Percentiles rank a stretch among this genome's conserved stretches.
phyloP scores from a whole-genome alignment of 345 rosid species.

The Erysimum cheiranthoides region DNA sequence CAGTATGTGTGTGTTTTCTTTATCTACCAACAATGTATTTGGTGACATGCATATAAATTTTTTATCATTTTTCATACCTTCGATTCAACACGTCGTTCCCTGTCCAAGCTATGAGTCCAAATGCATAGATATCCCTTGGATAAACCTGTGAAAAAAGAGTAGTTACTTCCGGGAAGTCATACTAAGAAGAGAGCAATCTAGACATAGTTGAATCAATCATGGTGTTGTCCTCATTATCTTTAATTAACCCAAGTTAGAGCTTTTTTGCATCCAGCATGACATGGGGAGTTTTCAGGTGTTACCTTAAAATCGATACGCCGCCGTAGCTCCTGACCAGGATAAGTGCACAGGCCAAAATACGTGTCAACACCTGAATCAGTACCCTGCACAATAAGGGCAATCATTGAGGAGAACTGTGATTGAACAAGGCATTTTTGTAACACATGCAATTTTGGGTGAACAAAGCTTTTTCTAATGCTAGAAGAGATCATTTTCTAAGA shows the following conservation, averaged over 20 bases:
- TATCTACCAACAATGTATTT: background rate
- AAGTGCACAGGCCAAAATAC: constrained; percentile 86
- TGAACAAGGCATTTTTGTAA: background rate
- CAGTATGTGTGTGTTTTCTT: background rate
- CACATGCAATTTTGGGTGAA: constrained; percentile 14
- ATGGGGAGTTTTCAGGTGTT: constrained; percentile 15
- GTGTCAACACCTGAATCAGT: constrained; percentile 94
- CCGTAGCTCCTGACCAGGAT: constrained; percentile 82
- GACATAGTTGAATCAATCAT: background rate
- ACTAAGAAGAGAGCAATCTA: background rate
- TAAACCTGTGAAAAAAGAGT: constrained; percentile 59
- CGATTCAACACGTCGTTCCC: constrained; percentile 94
- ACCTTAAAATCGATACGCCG: constrained; percentile 95
- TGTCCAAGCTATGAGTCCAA: constrained; percentile 95
- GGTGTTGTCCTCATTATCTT: constrained; percentile 4
- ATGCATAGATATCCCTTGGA: constrained; percentile 88
- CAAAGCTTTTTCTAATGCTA: background rate
- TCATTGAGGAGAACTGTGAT: constrained; percentile 5
- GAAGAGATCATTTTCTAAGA: background rate
- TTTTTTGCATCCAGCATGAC: constrained; percentile 1
- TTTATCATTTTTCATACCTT: constrained; percentile 59
- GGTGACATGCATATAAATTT: background rate
- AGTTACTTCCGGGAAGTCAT: background rate
- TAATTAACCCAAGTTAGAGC: background rate
- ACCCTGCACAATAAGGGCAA: constrained; percentile 53